Conservation (phyloP, 2,329 filamentous ascomycete genomes). For the Arthroderma sp. region DNA sequence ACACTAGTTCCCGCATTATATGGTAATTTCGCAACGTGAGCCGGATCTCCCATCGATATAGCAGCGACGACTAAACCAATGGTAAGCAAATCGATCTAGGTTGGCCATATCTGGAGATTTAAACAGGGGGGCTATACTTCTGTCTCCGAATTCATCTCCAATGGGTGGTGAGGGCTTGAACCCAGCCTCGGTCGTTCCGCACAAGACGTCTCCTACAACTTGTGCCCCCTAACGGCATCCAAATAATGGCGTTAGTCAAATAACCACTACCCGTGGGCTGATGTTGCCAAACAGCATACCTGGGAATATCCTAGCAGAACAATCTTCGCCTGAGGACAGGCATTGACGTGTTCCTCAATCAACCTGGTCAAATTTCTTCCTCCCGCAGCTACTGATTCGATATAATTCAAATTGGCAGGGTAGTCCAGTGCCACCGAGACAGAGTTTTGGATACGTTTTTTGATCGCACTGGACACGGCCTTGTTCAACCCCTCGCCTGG, state of each 20-base stretch:
- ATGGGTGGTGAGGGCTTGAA: neutral
- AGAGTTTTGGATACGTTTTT: neutral
- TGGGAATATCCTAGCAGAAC: constrained; percentile 9
- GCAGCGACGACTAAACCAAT: constrained; percentile 3
- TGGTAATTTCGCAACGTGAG: neutral
- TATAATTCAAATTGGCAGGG: constrained; percentile 6
- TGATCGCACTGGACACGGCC: constrained; percentile 1
- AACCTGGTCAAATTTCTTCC: constrained; percentile 1
- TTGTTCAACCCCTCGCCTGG: constrained; percentile 4
- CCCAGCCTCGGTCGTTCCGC: constrained; percentile 2
- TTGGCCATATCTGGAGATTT: neutral
- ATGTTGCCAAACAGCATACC: neutral
- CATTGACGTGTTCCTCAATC: constrained; percentile 4
- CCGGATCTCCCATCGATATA: constrained; percentile 7
- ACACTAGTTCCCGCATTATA: constrained; percentile 6
- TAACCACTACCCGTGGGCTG: neutral
- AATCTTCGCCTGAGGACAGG: constrained; percentile 6
- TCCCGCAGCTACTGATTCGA: constrained; percentile 4
- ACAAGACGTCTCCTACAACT: constrained; percentile 5
- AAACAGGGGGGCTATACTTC: neutral
- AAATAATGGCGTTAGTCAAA: neutral
- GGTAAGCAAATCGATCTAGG: neutral
- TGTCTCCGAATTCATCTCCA: neutral
- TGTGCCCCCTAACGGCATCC: constrained; percentile 5
- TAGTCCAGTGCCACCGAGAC: constrained; percentile 4